Conservation (phyloP, 2,329 filamentous ascomycete species). For the Niveomyces coronatus region DNA sequence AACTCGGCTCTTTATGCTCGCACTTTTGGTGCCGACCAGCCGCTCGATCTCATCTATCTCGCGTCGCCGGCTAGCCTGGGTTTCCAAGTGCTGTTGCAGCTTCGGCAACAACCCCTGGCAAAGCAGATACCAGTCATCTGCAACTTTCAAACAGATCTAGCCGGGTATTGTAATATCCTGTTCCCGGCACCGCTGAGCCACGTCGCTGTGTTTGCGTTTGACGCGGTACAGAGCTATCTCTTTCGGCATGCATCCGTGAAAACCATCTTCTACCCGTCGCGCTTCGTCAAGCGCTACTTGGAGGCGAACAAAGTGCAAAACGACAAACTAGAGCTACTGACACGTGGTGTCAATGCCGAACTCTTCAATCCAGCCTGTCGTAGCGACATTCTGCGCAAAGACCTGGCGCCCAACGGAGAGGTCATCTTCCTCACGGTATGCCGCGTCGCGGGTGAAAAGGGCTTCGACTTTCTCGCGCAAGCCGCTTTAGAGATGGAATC, state of each 20-base stretch:
- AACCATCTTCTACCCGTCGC: conserved; percentile 60
- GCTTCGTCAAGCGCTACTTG: conserved; percentile 52
- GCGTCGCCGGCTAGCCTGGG: conserved; percentile 60
- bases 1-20: conserved; percentile 49
- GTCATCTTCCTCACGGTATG: conserved; percentile 57
- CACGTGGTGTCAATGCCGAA: conserved; percentile 54
- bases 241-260: conserved; percentile 52
- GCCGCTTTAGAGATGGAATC: conserved; percentile 44
- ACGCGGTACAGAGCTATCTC: conserved; percentile 54
- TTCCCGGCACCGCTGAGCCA: conserved; percentile 52
- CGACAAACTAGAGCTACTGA: conserved; percentile 49
- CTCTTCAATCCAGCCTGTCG: conserved; percentile 47
- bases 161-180: conserved; percentile 59
- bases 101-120: conserved; percentile 45
- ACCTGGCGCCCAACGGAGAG: conserved; percentile 51
- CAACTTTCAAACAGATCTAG: conserved; percentile 64
- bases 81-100: conserved; percentile 61
- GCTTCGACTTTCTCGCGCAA: conserved; percentile 55
- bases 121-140: conserved; percentile 50
- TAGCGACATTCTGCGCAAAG: conserved; percentile 38
- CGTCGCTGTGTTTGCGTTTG: conserved; percentile 52
- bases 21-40: conserved; percentile 41
- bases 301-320: conserved; percentile 43
- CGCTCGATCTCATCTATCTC: conserved; percentile 58
- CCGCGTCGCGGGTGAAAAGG: conserved; percentile 59